Conservation (phyloP, 495 filamentous ascomycete genomes). For the Apiosordaria backusii region DNA sequence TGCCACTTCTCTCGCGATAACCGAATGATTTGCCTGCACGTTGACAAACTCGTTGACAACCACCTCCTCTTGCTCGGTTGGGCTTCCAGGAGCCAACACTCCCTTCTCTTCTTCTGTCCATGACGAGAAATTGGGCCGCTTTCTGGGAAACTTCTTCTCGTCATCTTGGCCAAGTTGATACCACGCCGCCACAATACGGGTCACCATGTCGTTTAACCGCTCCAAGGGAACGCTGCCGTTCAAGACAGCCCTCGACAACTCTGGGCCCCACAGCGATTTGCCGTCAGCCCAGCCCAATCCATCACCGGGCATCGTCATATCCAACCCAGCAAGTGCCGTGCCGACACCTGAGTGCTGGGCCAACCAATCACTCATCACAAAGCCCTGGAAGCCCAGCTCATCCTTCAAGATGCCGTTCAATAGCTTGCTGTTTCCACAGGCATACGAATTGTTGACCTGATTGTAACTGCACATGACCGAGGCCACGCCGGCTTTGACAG, state of each 20-base stretch:
- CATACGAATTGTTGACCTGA: conserved; percentile 85
- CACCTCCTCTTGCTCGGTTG: conserved; percentile 46
- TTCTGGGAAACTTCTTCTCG: conserved; percentile 57
- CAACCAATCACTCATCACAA: conserved; percentile 90
- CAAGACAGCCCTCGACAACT: conserved; percentile 71
- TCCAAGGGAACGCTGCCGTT: conserved; percentile 81
- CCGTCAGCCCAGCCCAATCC: conserved; percentile 74
- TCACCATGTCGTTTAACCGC: conserved; percentile 89
- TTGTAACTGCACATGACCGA: conserved; percentile 89
- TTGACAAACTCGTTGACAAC: conserved; percentile 77
- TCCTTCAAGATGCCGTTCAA: conserved; percentile 93
- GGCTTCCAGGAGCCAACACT: conserved; percentile 60
- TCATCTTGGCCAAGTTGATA: conserved; percentile 86
- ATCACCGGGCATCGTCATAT: conserved; percentile 96
- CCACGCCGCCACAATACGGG: conserved; percentile 86
- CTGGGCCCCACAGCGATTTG: conserved; percentile 72
- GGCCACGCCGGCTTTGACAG: conserved; percentile 79
- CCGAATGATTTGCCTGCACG: conserved; percentile 66
- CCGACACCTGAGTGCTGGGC: conserved; percentile 80
- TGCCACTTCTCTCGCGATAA: conserved; percentile 67
- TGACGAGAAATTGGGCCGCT: conserved; percentile 86
- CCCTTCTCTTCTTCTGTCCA: conserved; percentile 75
- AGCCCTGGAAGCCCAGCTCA: conserved; percentile 91
- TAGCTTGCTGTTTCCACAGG: conserved; percentile 88
- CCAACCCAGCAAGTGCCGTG: conserved; percentile 77